Base-by-base conservation (phyloP, 129 eudicot genomes). In the Erigeron canadensis region DNA sequence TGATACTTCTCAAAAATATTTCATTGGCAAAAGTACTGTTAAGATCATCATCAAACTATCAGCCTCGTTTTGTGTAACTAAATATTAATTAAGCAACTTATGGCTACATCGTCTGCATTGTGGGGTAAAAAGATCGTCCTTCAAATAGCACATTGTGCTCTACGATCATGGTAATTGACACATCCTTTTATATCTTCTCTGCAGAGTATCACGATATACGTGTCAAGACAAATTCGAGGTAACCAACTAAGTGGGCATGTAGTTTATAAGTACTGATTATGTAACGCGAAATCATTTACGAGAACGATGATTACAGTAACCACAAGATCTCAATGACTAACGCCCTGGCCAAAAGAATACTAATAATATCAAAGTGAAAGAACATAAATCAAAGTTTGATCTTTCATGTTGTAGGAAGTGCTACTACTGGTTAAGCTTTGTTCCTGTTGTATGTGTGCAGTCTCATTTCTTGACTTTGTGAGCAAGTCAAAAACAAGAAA, bases 401-500 rank as follows among this genome's bases (percentile, higher is more conserved):
- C 21, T 37, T 61, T 61, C 43, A 34, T n/a, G 65, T 18, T 34
- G 15, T 53, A 15, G 9, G 19, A 34, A 47, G 15, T n/a, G n/a
- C 51, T n/a, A n/a, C n/a, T n/a, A n/a, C n/a, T 41, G 18, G 69
- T 53, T 43, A 17, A 18, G 28, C 13, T 45, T 21, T 65, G 16
- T 51, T 23, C 38, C 21, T 67, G 71, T 22, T 15, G 71, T 28
- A 3, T 67, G 21, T 70, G 51, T 10, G 5, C 9, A 15, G 54
- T 23, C 68, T 72, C 69, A 72, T 7, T 34, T n/a, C 8, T 65
- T 65, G 55, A 41, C 55, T 44, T 65, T 43, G 70, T 65, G 54
- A 65, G 16, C 45, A 41, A 65, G 39, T 21, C 70, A 65, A 43
- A 16, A 64, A 13, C 55, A 65, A 42, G 55, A 65, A 18, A 65